Base-by-base conservation (phyloP, 345 rosid species). In the Dipteronia dyeriana region DNA sequence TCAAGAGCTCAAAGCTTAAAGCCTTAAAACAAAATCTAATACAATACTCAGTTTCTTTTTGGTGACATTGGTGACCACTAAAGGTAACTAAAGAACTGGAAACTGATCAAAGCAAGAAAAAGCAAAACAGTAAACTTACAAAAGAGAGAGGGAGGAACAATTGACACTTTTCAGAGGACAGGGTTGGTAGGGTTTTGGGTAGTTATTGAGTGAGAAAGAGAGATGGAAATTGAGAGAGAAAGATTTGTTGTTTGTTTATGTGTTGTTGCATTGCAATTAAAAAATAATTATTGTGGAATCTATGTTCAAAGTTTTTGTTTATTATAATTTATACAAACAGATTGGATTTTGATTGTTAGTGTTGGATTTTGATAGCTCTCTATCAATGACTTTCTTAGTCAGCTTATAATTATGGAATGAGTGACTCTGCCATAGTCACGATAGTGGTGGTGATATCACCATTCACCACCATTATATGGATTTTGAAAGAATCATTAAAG, bases 41-140 rank as follows among this genome's bases (percentile, higher is more conserved):
- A 67, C 4, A 38, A 31, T 56, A n/a, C 4, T 22, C 25, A 38
- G 43, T 54, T 59, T 63, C 71, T 72, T 68, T 43, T 70, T 59
- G 66, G 7, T 76, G 49, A 20, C 76, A 68, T 34, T 70, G 64
- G 79, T 11, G 25, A 45, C 22, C 63, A 59, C 25, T 29, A 34
- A 65, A 61, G 67, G 38, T 63, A 11, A 56, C 72, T 68, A 41
- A 60, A 26, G 17, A 51, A 66, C 70, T 17, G 38, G 53, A 14
- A 63, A 77, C 65, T 69, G 85, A 79, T 77, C 77, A 84, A 83
- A 71, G 66, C 23, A 70, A 79, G 68, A 34, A 70, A 70, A 75
- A 73, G 73, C 67, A 41, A 71, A 62, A 71, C 54, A 71, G 65
- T 78, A 38, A 54, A 49, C 19, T 68, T 23, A 64, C 70, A 76